Evolutionary conservation across 2,329 filamentous ascomycete species (phyloP), one percentile per base, ranked within the genome.

Genomic region (Chaetoscypha palmicola): DNA sequence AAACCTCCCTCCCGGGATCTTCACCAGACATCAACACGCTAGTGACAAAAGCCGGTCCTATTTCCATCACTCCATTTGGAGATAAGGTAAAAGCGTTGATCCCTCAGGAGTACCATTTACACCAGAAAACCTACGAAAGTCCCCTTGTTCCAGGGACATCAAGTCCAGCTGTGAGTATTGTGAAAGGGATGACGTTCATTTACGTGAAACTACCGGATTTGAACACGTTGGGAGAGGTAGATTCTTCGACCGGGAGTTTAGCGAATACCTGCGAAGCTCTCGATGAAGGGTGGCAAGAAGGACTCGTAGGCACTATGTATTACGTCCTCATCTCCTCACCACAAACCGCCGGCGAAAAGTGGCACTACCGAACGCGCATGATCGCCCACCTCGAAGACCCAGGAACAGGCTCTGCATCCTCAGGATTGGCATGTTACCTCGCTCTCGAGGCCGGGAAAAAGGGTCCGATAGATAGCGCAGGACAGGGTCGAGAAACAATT

Each of bases 151-250:
- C 30, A 2, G 53, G 9, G 21, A 39, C 11, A 68, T 72, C 7
- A 71, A 74, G 11, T 23, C 48, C 52, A 1, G 57, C 77, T 14
- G 71, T 79, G 44, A 80, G 75, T 51, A 76, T 89, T 35, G 83
- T 88, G 26, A 77, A 77, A 34, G 86, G 85, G 37, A 83, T 90
- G 80, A 77, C 76, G 1, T 89, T 88, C 61, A 64, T 78, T n/a
- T 72, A 86, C 23, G 68, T 84, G 11, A 66, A 76, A 52, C 67
- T 92, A 17, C 68, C 75, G 0, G 72, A 70, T 42, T 62, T 86
- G 8, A 77, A 78, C 22, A 70, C 73, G 5, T 68, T 58, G 1
- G 46, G 19, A 0, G 41, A 46, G 21, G 52, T 45, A 2, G 17
- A 68, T 2, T 16, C 33, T 52, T 63, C 22, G 52, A 53, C 3